Evolutionary conservation across 805 yeast species (phyloP), one percentile per base, ranked within the genome.

Genomic region (Yarrowia sp.): DNA sequence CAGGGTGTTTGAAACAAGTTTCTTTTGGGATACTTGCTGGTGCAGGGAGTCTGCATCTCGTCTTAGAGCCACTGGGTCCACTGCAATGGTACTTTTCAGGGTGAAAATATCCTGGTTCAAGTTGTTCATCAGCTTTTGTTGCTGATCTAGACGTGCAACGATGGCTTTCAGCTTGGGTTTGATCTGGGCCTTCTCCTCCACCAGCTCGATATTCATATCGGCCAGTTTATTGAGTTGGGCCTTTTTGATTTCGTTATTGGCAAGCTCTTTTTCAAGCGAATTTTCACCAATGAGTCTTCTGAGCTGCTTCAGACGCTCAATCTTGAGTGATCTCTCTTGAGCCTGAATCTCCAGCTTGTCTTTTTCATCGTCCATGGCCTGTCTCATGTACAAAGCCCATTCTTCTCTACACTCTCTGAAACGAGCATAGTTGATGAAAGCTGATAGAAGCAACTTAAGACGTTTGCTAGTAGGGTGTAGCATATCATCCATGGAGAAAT

Each of bases 371-470:
- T 51, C 43, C 9, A 51, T 15, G 1, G 17, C 14, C 18, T 36
- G 33, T 22, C 22, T 36, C 58, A 51, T 51, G 10, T n/a, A 14
- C 14, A 14, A 10, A 6, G 42, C 43, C 58, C 58, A 51, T 8
- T 51, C 58, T 9, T 51, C 58, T 5, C 58, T 32, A 22, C 58
- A 51, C 38, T 51, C 58, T 6, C 58, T 7, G 13, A 51, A 51
- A 2, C 58, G 58, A 11, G 58, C 58, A 15, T 51, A 51, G 35
- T 51, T 51, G 58, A 51, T 51, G n/a, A 51, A 51, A 1, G 58
- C 58, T 2, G 58, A 51, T 4, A 51, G 43, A 1, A 36, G 58
- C 14, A 36, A 35, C 13, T 6, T n/a, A 18, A 51, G 31, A 1
- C 58, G 58, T 22, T 36, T 51, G 22, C 43, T 18, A 2, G 43